Percentiles rank a stretch among this genome's conserved stretches.
These are phyloP conservation scores for Stereum hirsutum DNA, from an alignment of 1,284 basidiomycete species.

Conservation along the genomic window DNA sequence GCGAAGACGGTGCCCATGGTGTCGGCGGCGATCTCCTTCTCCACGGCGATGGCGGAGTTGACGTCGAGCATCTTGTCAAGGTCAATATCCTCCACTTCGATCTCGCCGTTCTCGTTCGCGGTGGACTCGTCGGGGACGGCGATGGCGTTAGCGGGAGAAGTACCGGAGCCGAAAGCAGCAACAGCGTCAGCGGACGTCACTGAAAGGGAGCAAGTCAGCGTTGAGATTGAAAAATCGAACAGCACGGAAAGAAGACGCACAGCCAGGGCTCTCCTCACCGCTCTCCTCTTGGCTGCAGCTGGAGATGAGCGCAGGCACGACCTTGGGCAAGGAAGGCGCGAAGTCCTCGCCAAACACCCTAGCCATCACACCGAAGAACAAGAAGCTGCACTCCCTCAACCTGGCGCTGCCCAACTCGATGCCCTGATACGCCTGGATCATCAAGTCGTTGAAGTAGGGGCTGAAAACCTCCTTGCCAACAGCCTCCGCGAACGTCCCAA, in stretches of 20 bases:
- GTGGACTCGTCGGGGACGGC: slow-evolving; percentile 44
- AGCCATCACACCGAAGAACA: slow-evolving; percentile 98
- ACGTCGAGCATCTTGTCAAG: slow-evolving; percentile 83
- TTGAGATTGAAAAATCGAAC: too few species aligned
- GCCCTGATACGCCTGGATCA: slow-evolving; percentile 92
- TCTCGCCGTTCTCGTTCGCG: slow-evolving; percentile 34
- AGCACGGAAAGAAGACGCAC: slow-evolving; percentile 18
- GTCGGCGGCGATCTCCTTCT: slow-evolving; percentile 99
- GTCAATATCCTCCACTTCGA: slow-evolving; percentile 82
- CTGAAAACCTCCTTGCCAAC: slow-evolving; percentile 93
- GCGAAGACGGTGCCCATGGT: slow-evolving; percentile 90
- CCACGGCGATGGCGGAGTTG: slow-evolving; percentile 94
- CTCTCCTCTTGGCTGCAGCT: slow-evolving; percentile 85
- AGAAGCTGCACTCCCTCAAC: slow-evolving; percentile 92
- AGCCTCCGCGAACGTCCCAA: slow-evolving; percentile 97
- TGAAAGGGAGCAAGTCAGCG: slow-evolving; percentile 13
- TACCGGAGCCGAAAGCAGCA: slow-evolving; percentile 62
- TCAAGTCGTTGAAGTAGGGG: slow-evolving; percentile 93
- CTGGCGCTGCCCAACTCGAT: slow-evolving; percentile 83
- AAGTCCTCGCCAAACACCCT: slow-evolving; percentile 95
- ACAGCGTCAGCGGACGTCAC: slow-evolving; percentile 42
- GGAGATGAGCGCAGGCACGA: slow-evolving; percentile 80
- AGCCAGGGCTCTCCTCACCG: slow-evolving; percentile 48
- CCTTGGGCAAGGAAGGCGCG: slow-evolving; percentile 77
- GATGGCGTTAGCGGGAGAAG: slow-evolving; percentile 62